These are phyloP conservation scores for Agapanthus africanus DNA, from an alignment of 106 monocot genomes.

Conservation along the genomic window DNA sequence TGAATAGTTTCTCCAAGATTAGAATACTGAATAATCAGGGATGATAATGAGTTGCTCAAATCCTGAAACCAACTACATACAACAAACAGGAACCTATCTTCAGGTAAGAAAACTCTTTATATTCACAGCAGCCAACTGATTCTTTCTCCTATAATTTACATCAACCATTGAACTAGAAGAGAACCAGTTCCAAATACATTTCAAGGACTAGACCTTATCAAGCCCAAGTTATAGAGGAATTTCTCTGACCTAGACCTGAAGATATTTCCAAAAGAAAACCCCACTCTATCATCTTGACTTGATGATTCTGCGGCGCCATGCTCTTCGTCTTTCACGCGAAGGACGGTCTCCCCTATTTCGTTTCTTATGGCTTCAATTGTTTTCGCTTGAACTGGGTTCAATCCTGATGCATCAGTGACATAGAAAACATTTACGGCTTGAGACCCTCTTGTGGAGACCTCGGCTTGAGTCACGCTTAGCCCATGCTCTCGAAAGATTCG, in stretches of 20 bases:
- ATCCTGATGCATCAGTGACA: slow-evolving; percentile 65
- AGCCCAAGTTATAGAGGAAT: slow-evolving; percentile 67
- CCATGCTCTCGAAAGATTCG: slow-evolving; percentile 90
- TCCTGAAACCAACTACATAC: too few relatives aligned
- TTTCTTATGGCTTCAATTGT: slow-evolving; percentile 62
- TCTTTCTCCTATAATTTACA: too few relatives aligned
- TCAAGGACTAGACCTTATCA: slow-evolving; percentile 60
- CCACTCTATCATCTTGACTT: slow-evolving; percentile 28
- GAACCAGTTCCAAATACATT: too few relatives aligned
- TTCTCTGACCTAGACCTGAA: slow-evolving; percentile 75
- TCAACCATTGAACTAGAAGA: too few relatives aligned
- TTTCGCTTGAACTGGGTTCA: slow-evolving; percentile 30
- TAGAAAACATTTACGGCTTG: slow-evolving; percentile 81
- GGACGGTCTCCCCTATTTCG: slow-evolving; percentile 57
- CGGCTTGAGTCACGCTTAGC: slow-evolving; percentile 55
- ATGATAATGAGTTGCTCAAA: too few relatives aligned
- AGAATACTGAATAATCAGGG: too few relatives aligned
- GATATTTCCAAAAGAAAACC: slow-evolving; percentile 63
- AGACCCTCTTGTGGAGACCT: slow-evolving; percentile 61
- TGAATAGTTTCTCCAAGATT: too few relatives aligned
- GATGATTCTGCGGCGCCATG: slow-evolving; percentile 18
- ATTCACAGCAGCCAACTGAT: too few relatives aligned
- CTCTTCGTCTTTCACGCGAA: slow-evolving; percentile 63
- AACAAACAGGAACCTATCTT: too few relatives aligned
- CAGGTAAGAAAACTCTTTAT: too few relatives aligned